Conservation (phyloP, 768 basidiomycete genomes). For the Amanita jacksonii region DNA sequence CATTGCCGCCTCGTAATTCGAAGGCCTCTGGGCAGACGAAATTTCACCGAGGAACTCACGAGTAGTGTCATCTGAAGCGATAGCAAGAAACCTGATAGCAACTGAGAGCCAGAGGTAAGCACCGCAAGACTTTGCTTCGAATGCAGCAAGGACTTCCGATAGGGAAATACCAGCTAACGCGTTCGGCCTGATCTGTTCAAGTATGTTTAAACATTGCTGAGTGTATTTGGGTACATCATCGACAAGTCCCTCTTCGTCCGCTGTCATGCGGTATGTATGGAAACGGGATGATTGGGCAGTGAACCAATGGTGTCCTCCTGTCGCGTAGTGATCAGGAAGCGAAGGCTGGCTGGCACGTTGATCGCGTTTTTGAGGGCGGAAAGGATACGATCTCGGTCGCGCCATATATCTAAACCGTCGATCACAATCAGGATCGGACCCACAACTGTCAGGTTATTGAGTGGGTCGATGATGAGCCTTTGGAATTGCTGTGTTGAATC, state of each 20-base stretch:
- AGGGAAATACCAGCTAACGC: background rate
- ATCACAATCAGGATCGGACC: slow-evolving; percentile 26
- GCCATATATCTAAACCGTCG: slow-evolving; percentile 25
- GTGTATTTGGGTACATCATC: background rate
- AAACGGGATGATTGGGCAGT: background rate
- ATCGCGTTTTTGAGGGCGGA: background rate
- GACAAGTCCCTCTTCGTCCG: slow-evolving; percentile 5
- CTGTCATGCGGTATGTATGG: background rate
- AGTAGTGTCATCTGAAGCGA: slow-evolving; percentile 1
- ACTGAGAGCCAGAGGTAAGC: slow-evolving; percentile 1
- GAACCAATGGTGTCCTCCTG: slow-evolving; percentile 10
- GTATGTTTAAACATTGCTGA: background rate
- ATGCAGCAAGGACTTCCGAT: background rate
- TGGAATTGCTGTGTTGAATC: slow-evolving; percentile 15
- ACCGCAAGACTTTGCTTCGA: background rate
- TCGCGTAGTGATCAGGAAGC: slow-evolving; percentile 21
- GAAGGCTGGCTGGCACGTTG: slow-evolving; percentile 16
- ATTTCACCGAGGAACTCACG: background rate
- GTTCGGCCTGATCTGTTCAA: background rate
- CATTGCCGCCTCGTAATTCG: background rate
- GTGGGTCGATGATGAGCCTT: slow-evolving; percentile 19
- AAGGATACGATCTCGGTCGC: slow-evolving; percentile 8
- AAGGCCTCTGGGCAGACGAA: background rate
- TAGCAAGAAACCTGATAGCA: background rate
- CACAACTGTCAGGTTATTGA: slow-evolving; percentile 13